A percentile compares a stretch with the other conserved stretches of the same genome.
phyloP scores from a whole-genome alignment of 441 rosid species.

The Populus tomentosa region DNA sequence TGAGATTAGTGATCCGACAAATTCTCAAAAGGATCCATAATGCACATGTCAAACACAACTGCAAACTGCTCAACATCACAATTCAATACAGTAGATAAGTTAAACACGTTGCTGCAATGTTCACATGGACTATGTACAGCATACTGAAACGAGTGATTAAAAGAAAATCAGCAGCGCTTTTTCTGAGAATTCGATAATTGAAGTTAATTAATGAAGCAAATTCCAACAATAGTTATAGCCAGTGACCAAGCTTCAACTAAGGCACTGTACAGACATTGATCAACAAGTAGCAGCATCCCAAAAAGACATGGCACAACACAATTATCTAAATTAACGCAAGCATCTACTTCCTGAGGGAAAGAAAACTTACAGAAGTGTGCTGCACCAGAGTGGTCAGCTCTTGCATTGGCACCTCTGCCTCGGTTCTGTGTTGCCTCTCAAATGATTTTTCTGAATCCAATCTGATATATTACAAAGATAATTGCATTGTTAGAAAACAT shows the following conservation, averaged over 20 bases:
- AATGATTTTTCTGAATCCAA: constrained; percentile 42
- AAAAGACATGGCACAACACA: neutral
- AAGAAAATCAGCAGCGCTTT: neutral
- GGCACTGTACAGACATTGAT: neutral
- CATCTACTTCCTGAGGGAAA: neutral
- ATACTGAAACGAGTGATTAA: neutral
- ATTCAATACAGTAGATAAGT: neutral
- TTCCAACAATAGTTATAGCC: neutral
- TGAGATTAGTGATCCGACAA: neutral
- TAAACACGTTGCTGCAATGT: neutral
- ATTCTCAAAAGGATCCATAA: neutral
- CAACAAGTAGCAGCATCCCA: constrained; percentile 1
- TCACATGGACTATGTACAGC: neutral
- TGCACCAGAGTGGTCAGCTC: constrained; percentile 69
- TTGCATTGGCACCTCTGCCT: constrained; percentile 55
- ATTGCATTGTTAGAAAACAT: constrained; percentile 17
- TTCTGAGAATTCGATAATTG: neutral
- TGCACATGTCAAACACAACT: neutral
- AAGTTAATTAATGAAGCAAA: neutral
- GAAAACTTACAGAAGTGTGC: constrained; percentile 63
- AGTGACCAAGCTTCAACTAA: neutral
- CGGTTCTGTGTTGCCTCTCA: constrained; percentile 37
- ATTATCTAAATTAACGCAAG: neutral
- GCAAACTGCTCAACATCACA: neutral
- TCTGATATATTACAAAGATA: constrained; percentile 36